Percentiles rank a stretch among this genome's conserved stretches.
Conservation (phyloP, 495 filamentous ascomycete genomes). For the Thozetella sp. region DNA sequence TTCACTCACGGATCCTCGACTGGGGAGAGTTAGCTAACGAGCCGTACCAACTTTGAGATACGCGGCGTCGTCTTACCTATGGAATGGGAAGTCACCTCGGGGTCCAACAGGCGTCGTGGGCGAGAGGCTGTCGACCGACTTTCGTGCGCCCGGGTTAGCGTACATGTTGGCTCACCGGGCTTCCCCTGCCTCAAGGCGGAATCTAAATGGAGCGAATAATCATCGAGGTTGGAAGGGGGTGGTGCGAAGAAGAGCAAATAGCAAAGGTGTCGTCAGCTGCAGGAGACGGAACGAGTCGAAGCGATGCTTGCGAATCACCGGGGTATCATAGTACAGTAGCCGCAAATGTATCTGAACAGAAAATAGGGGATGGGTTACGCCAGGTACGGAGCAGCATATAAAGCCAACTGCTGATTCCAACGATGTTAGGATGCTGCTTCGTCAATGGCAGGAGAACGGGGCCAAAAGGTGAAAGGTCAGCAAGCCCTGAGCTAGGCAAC, state of each 20-base stretch:
- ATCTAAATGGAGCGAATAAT: constrained; percentile 6
- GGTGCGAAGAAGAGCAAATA: background rate
- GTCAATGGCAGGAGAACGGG: background rate
- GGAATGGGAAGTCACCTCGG: constrained; percentile 63
- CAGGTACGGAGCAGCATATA: background rate
- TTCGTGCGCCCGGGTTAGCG: constrained; percentile 61
- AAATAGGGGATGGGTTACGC: background rate
- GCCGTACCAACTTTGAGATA: constrained; percentile 5
- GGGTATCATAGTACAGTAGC: constrained; percentile 30
- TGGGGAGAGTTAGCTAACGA: constrained; percentile 24
- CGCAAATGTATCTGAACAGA: constrained; percentile 4
- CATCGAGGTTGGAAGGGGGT: constrained; percentile 13
- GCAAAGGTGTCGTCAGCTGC: constrained; percentile 6
- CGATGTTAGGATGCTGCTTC: constrained; percentile 5
- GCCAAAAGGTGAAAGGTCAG: background rate
- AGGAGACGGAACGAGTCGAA: constrained; percentile 2
- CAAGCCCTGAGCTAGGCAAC: too few relatives aligned
- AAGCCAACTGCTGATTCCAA: too few relatives aligned
- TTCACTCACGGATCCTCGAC: constrained; percentile 24
- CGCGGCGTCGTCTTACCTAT: constrained; percentile 31
- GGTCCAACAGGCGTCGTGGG: constrained; percentile 47
- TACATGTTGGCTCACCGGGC: constrained; percentile 56
- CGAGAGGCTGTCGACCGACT: constrained; percentile 70
- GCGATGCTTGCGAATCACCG: constrained; percentile 17
- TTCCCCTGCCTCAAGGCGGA: constrained; percentile 24